Evolutionary conservation across 2,329 filamentous ascomycete species (phyloP).

Genomic region (Sclerotinia nivalis): DNA sequence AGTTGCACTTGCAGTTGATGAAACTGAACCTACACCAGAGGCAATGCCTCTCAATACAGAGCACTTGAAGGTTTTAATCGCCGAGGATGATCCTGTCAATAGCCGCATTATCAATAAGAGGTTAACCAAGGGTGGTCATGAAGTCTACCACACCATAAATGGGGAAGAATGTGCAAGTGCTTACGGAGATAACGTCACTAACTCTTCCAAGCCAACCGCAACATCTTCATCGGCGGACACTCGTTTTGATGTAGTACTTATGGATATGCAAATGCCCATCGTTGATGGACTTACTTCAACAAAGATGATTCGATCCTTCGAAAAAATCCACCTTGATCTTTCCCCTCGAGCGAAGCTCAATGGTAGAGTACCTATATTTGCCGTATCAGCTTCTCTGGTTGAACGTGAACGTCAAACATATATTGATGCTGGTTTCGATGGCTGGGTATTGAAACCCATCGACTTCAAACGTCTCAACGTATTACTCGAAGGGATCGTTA

Average conservation of each 20-base stretch:
- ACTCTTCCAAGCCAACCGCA: neutral
- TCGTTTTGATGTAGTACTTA: conserved; percentile 76
- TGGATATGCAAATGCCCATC: conserved; percentile 97
- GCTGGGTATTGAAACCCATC: conserved; percentile 88
- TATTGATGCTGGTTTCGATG: conserved; percentile 78
- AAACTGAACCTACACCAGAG: neutral
- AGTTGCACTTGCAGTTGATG: neutral
- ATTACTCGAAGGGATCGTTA: conserved; percentile 68
- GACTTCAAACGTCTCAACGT: conserved; percentile 73
- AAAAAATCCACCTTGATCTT: conserved; percentile 55
- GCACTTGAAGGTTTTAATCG: conserved; percentile 64
- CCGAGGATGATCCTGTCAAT: conserved; percentile 87
- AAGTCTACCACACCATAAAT: conserved; percentile 72
- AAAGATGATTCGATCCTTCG: conserved; percentile 77
- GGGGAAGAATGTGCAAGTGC: conserved; percentile 79
- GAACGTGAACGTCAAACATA: conserved; percentile 71
- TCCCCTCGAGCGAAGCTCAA: conserved; percentile 62
- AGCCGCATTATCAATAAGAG: conserved; percentile 79
- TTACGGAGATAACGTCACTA: conserved; percentile 60
- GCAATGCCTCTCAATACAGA: conserved; percentile 25
- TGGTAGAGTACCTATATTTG: conserved; percentile 76
- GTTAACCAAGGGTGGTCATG: conserved; percentile 74
- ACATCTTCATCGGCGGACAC: conserved; percentile 21
- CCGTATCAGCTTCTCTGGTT: conserved; percentile 78
- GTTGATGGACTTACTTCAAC: conserved; percentile 81